Evolutionary conservation across 257 asterid species (phyloP).

Genomic region (Euphrasia confusa): DNA sequence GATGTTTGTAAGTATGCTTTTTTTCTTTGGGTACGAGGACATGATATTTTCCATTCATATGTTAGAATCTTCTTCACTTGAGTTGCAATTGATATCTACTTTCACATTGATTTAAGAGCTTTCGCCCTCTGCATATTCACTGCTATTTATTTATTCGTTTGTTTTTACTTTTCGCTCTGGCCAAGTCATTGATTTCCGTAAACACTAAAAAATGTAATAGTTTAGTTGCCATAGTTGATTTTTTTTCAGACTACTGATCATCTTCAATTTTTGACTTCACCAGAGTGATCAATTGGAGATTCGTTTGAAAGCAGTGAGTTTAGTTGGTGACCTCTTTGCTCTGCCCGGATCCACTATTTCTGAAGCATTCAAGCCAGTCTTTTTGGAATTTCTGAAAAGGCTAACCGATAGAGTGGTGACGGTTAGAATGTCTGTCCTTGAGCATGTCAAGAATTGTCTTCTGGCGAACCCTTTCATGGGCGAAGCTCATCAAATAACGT

Average conservation of each 20-base stretch:
- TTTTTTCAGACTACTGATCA: constrained; percentile 19
- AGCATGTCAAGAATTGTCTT: constrained; percentile 59
- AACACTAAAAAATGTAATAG: background rate
- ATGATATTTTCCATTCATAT: constrained; percentile 6
- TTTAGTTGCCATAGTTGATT: constrained; percentile 1
- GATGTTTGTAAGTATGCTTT: constrained; percentile 11
- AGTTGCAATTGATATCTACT: constrained; percentile 16
- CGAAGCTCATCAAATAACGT: constrained; percentile 69
- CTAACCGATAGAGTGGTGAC: constrained; percentile 73
- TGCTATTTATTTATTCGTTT: background rate
- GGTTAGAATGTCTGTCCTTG: constrained; percentile 81
- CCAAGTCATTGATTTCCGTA: constrained; percentile 9
- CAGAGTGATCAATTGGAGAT: constrained; percentile 82
- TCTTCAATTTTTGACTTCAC: constrained; percentile 28
- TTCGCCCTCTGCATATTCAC: constrained; percentile 8
- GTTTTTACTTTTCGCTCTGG: background rate
- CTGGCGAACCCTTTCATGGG: constrained; percentile 58
- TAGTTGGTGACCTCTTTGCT: constrained; percentile 84
- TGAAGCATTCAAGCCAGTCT: constrained; percentile 68
- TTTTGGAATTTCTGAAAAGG: constrained; percentile 77
- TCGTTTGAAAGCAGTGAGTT: constrained; percentile 71
- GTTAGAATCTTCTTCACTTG: constrained; percentile 17
- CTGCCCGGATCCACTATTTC: constrained; percentile 56
- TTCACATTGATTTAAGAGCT: constrained; percentile 13
- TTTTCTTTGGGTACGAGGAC: constrained; percentile 18